These are phyloP conservation scores for Cryptococcus sp. DNA, from an alignment of 1,284 basidiomycete genomes.

Conservation along the genomic window DNA sequence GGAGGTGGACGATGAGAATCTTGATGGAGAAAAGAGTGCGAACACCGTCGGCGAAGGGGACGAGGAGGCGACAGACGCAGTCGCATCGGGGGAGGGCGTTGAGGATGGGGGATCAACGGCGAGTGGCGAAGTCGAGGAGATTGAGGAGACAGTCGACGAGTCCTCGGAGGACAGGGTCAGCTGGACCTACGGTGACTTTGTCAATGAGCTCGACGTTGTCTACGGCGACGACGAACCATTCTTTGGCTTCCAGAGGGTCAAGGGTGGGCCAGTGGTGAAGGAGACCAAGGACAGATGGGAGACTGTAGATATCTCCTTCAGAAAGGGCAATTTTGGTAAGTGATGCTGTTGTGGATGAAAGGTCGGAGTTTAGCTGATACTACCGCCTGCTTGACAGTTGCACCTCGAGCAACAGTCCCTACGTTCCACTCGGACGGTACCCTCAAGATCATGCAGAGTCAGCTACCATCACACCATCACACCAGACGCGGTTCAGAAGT, in stretches of 20 bases:
- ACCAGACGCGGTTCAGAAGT: too few relatives aligned
- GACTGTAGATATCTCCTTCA: conserved; percentile 39
- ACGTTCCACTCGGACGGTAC: conserved; percentile 76
- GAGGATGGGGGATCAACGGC: neutral
- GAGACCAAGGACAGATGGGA: conserved; percentile 39
- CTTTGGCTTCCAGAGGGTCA: conserved; percentile 74
- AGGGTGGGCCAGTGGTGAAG: conserved; percentile 56
- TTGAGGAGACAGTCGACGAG: neutral
- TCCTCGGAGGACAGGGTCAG: conserved; percentile 52
- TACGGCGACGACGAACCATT: conserved; percentile 76
- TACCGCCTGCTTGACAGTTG: conserved; percentile 50
- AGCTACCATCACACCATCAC: conserved; percentile 10
- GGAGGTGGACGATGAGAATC: neutral
- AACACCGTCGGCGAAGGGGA: neutral
- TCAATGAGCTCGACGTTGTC: conserved; percentile 83
- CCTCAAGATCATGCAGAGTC: conserved; percentile 77
- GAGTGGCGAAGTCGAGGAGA: conserved; percentile 51
- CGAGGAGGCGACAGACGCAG: neutral
- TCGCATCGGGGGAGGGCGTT: neutral
- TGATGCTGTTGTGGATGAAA: neutral
- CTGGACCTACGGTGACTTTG: conserved; percentile 51
- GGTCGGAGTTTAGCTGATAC: neutral
- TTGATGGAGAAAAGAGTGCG: neutral
- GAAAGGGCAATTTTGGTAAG: conserved; percentile 41
- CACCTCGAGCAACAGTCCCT: conserved; percentile 66